Evolutionary conservation across 345 rosid species (phyloP), one percentile per base, ranked within the genome.

Genomic region (Erucastrum elatum): DNA sequence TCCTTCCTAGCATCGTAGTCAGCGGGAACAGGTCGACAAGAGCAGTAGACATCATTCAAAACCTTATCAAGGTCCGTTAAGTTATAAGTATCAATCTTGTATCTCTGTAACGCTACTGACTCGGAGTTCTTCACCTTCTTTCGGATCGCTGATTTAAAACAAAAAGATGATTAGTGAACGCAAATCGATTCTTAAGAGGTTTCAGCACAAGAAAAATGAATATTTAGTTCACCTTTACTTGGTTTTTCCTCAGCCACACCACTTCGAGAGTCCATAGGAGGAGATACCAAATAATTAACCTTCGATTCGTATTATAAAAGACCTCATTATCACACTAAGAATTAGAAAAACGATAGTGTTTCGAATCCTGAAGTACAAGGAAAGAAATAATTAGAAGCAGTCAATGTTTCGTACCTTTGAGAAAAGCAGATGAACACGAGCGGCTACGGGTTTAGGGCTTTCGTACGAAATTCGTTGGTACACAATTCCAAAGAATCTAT

Each of bases 111-210:
- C 16, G 65, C 80, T 46, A 49, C 59, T 39, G 71, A 35, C 77
- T 76, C 86, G n/a, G 84, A 51, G 33, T 74, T 84, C 69, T 82
- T 82, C 46, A 75, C 89, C 69, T 77, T 78, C 84, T 79, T 83
- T 77, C 68, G 75, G 68, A 84, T 76, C 15, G 1, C 85, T 82
- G 66, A 29, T 11, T 67, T 21, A 21, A 7, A 75, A 0, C 30
- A 0, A n/a, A 3, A 5, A 11, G 0, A 26, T 25, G 13, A 64
- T 30, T 63, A n/a, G 56, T n/a, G 21, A 51, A 51, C 8, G 8
- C 56, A 51, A 46, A 44, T 12, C 51, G 8, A 44, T 11, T 44
- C 51, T 11, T 11, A 21, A 49, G 8, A 27, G 16, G 44, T 11
- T 58, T n/a, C 21, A 44, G 33, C 16, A 12, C 56, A 46, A 37